Evolutionary conservation across 2,329 filamentous ascomycete genomes (phyloP), one percentile per base, ranked within the genome.

Genomic region (Plectosphaerella cucumerina): DNA sequence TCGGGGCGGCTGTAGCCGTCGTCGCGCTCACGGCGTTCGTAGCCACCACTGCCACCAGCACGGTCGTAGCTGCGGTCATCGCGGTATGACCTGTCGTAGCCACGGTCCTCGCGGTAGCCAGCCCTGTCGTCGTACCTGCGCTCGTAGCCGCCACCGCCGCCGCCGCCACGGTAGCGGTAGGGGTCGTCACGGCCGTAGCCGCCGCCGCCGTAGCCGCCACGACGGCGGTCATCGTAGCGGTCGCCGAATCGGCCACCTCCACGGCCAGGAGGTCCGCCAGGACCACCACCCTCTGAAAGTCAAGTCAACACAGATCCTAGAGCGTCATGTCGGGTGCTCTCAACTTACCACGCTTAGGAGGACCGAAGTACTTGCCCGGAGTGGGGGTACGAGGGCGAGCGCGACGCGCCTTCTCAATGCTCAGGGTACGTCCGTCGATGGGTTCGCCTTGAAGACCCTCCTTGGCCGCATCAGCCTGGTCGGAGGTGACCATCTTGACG

Each of bases 371-470:
- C 77, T 97, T 97, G 75, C 94, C 94, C 46, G 94, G 94, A 51
- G 94, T 99, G 34, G 94, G 94, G 52, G 93, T 97, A 65, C 94
- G 89, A 62, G 94, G 94, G 60, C 91, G 89, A 67, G 90, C 89
- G 71, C 94, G 91, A 64, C 94, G 91, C 64, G 94, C 94, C 82
- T 97, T 99, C 80, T 99, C 94, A 60, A 99, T 97, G 81, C 92
- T 97, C 64, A 99, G 76, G 55, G 92, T 97, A 62, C 94, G 89
- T 55, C 94, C 94, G 67, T 99, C 93, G 59, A 97, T 91, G 60
- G 90, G 84, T 71, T 97, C 93, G 65, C 93, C 93, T 71, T 97
- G 93, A 31, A 99, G 81, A 49, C 89, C 93, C 65, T 97, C 94
- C 77, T 94, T 96, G 60, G 94, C 94, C 60, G 94, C 92, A 71